Evolutionary conservation across 2,329 filamentous ascomycete species (phyloP).

Genomic region (Penicillium sp.): DNA sequence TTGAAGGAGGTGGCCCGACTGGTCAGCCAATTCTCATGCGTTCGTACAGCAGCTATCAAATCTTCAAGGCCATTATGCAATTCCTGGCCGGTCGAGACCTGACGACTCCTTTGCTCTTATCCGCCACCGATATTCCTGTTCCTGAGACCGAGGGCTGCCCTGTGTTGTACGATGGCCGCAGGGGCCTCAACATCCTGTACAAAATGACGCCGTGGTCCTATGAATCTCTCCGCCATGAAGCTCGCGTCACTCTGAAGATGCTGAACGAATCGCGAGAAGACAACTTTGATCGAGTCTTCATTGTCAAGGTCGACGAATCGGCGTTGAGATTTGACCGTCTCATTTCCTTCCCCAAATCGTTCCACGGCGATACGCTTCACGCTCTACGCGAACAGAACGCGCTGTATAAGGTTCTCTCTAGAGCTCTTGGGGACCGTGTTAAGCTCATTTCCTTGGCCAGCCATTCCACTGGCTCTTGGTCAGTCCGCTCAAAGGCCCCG

Average conservation of each 20-base stretch:
- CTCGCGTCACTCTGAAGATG: constrained; percentile 72
- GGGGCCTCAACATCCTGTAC: constrained; percentile 80
- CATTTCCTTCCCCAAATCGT: constrained; percentile 39
- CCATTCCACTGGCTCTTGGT: constrained; percentile 50
- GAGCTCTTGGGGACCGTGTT: constrained; percentile 75
- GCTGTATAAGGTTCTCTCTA: constrained; percentile 68
- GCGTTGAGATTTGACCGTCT: constrained; percentile 61
- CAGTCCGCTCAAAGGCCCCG: constrained; percentile 47
- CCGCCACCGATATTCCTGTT: constrained; percentile 35
- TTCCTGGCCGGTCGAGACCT: constrained; percentile 78
- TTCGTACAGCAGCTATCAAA: constrained; percentile 85
- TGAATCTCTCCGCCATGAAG: constrained; percentile 71
- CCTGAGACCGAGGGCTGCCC: constrained; percentile 56
- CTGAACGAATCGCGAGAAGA: constrained; percentile 74
- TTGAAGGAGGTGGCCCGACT: constrained; percentile 75
- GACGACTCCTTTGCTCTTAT: constrained; percentile 64
- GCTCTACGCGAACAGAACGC: constrained; percentile 35
- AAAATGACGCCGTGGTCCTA: constrained; percentile 93
- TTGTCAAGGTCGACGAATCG: constrained; percentile 60
- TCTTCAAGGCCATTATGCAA: constrained; percentile 94
- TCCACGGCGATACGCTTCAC: constrained; percentile 31
- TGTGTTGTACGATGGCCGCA: constrained; percentile 75
- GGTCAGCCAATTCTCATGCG: constrained; percentile 73
- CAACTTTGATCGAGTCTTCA: constrained; percentile 85
- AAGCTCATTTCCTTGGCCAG: constrained; percentile 66